A percentile compares a stretch with the other conserved stretches of the same genome.
Evolutionary conservation across 805 yeast species (phyloP).

Genomic region (Candida methanosorbosa): DNA sequence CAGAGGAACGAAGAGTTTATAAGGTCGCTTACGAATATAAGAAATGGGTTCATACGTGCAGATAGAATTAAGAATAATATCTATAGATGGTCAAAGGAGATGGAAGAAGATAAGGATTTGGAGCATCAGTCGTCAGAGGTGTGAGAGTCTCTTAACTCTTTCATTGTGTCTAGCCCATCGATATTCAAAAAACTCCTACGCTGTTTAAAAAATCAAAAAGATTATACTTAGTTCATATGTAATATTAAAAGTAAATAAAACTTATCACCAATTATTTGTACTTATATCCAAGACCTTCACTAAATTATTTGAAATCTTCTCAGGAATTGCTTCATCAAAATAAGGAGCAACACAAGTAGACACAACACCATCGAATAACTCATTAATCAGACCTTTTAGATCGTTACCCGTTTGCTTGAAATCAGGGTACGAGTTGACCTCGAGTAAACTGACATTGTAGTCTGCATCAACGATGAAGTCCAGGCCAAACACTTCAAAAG

Average conservation of each 20-base stretch:
- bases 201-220: no score
- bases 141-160: no score
- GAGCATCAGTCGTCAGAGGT: no score
- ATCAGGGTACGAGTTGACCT: constrained; percentile 92
- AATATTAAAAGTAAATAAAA: not conserved
- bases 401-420: constrained; percentile 90
- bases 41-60: constrained; percentile 72
- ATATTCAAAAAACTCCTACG: no score
- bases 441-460: constrained; percentile 53
- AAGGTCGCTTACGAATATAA: constrained; percentile 61
- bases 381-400: constrained; percentile 56
- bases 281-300: constrained; percentile 29
- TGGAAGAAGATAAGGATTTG: constrained; percentile 51
- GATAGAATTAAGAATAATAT: constrained; percentile 65
- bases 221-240: no score
- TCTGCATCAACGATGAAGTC: constrained; percentile 71
- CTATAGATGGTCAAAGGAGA: constrained; percentile 78
- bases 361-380: constrained; percentile 53
- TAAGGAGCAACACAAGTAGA: constrained; percentile 41
- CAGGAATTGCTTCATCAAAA: constrained; percentile 14
- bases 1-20: constrained; percentile 85
- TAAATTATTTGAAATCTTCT: constrained; percentile 4
- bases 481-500: constrained; percentile 81
- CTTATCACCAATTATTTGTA: constrained; percentile 2
- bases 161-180: no score